These are phyloP conservation scores for Pyronema omphalodes DNA, from an alignment of 495 filamentous ascomycete genomes.

Conservation along the genomic window DNA sequence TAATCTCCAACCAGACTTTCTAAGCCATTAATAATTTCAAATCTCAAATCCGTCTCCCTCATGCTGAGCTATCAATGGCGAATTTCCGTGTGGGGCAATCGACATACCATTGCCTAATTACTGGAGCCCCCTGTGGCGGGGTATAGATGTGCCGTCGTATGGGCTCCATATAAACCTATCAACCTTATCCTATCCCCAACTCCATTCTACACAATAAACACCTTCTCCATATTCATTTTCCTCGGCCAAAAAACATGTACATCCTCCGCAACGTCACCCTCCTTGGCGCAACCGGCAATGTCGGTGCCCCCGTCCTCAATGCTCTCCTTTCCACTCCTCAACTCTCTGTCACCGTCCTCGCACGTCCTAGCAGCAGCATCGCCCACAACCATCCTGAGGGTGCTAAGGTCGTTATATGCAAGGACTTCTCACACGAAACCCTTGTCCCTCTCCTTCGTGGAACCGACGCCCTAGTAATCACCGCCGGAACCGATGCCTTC, in stretches of 20 bases:
- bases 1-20: background rate
- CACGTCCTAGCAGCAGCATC: conserved; percentile 2
- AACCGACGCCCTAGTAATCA: conserved; percentile 28
- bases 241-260: conserved; percentile 24
- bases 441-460: conserved; percentile 20
- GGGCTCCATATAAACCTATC: background rate
- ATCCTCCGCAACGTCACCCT: conserved; percentile 35
- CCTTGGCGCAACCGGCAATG: conserved; percentile 36
- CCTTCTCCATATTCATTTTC: no score
- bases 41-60: background rate
- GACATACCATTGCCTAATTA: no score
- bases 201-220: background rate
- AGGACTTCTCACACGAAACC: conserved; percentile 4
- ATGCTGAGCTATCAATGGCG: background rate
- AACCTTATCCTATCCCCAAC: background rate
- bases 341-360: conserved; percentile 5
- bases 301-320: conserved; percentile 8
- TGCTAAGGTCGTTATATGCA: background rate
- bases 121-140: no score
- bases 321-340: conserved; percentile 6
- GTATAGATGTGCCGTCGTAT: no score
- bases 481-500: conserved; percentile 20
- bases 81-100: no score
- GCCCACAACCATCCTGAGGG: conserved; percentile 1
- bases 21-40: background rate